Base-by-base conservation (phyloP, 176 grass and related monocot species). In the Dactylis glomerata region DNA sequence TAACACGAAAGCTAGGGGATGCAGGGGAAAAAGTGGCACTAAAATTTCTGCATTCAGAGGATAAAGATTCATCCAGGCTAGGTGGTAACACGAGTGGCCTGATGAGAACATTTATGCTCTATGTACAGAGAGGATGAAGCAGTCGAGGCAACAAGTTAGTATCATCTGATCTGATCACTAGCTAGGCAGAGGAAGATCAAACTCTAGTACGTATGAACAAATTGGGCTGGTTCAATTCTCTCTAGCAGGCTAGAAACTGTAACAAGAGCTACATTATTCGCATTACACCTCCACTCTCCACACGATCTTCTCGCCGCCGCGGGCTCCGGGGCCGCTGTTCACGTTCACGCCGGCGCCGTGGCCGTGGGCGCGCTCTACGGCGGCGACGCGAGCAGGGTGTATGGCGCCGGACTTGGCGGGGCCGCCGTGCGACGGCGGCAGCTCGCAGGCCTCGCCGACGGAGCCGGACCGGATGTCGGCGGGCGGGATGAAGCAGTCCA, bases 401-500 rank as follows among this genome's bases (percentile, higher is more conserved):
- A 61, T 63, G 14, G 71, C 16, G 49, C 55, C 33, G 19, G 57
- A 13, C 84, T 45, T 94, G 10, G 55, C 26, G 42, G 85, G 82
- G 16, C 92, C 89, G 32, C 82, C 85, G n/a, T 82, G 75, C 2
- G 86, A 5, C 8, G 76, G 65, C 17, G 89, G 83, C n/a, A 92
- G 92, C 69, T 93, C 88, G 80, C 89, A 95, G 56, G 80, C 73
- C 67, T 98, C 91, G 65, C 78, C 73, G 20, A 99, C 67, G 76
- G 91, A 88, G 26, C 88, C 87, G 7, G 86, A 92, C 15, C 84
- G 84, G 49, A 98, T 95, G 76, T 98, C 96, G 28, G 96, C 96
- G 1, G 93, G 96, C 66, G 96, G 95, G 45, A 98, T 98, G 87
- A 98, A 98, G 88, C 96, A 98, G 69, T 98, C 96, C 7, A 89